Evolutionary conservation across 148 eudicot genomes (phyloP).

Genomic region (Persicaria maculosa): DNA sequence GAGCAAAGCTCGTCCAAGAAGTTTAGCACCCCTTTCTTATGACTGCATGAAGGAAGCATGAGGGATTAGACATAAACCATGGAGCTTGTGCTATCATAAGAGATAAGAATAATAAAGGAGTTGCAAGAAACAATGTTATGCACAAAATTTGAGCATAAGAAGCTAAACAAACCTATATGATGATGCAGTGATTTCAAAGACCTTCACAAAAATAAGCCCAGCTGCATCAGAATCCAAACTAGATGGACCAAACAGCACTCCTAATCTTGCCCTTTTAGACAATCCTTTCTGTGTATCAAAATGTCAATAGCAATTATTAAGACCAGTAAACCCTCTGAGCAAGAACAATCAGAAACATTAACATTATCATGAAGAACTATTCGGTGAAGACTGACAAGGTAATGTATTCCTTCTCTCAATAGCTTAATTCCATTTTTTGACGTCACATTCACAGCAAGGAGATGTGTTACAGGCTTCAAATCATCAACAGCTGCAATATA

Average conservation of each 20-base stretch:
- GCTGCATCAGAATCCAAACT: slow-evolving; percentile 37
- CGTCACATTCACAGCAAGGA: slow-evolving; percentile 61
- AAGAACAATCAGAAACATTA: background rate
- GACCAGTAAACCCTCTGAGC: background rate
- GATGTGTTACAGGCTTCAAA: slow-evolving; percentile 93
- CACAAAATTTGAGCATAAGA: background rate
- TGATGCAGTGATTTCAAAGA: slow-evolving; percentile 50
- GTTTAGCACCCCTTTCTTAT: slow-evolving; percentile 61
- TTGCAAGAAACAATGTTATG: background rate
- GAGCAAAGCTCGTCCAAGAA: slow-evolving; percentile 76
- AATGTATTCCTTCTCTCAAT: slow-evolving; percentile 78
- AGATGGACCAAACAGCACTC: slow-evolving; percentile 52
- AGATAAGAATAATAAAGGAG: background rate
- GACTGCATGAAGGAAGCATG: slow-evolving; percentile 42
- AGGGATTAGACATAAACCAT: background rate
- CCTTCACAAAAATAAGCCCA: slow-evolving; percentile 58
- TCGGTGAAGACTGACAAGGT: slow-evolving; percentile 51
- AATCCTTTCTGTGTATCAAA: slow-evolving; percentile 47
- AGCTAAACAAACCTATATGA: slow-evolving; percentile 53
- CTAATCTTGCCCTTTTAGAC: slow-evolving; percentile 76
- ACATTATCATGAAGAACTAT: background rate
- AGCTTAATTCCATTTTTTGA: slow-evolving; percentile 71
- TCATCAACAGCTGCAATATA: slow-evolving; percentile 67
- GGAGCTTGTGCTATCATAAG: background rate
- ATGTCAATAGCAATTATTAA: slow-evolving; percentile 8